phyloP scores from a whole-genome alignment of 352 stramenopile genomes.

The Pythium dissotocum region DNA sequence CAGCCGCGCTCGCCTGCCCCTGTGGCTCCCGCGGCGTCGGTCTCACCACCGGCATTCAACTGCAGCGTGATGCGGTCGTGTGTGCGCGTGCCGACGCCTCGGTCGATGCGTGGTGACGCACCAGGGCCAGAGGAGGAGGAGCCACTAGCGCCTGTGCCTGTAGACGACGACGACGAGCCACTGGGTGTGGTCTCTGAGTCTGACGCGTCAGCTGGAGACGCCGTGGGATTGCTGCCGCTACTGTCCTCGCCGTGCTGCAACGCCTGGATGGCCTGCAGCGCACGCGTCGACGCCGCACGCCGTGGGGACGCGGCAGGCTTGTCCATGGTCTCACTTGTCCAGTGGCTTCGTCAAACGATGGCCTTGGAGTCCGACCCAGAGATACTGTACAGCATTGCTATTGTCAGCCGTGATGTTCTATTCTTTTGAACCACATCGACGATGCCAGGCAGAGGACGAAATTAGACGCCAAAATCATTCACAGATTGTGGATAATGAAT shows the following conservation, averaged over 20 bases:
- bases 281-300: background rate
- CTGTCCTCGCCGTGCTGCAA: background rate
- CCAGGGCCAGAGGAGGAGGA: background rate
- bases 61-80: conserved; percentile 53
- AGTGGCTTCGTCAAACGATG: background rate
- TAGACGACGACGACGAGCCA: background rate
- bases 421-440: background rate
- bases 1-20: conserved; percentile 41
- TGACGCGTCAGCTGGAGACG: background rate
- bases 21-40: conserved; percentile 1
- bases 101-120: conserved; percentile 31
- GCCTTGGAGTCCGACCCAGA: background rate
- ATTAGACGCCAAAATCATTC: background rate
- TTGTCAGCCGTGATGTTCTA: background rate
- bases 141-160: background rate
- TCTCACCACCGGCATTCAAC: background rate
- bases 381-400: background rate
- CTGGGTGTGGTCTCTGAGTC: background rate
- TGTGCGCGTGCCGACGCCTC: conserved; percentile 53
- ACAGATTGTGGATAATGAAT: background rate
- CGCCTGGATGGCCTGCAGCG: background rate
- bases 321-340: conserved; percentile 2
- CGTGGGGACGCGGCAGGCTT: background rate
- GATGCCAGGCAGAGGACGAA: background rate
- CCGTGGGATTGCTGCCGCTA: background rate